A percentile compares a stretch with the other conserved stretches of the same genome.
phyloP scores from a whole-genome alignment of 495 filamentous ascomycete genomes.

The Astrocystis sublimbata region DNA sequence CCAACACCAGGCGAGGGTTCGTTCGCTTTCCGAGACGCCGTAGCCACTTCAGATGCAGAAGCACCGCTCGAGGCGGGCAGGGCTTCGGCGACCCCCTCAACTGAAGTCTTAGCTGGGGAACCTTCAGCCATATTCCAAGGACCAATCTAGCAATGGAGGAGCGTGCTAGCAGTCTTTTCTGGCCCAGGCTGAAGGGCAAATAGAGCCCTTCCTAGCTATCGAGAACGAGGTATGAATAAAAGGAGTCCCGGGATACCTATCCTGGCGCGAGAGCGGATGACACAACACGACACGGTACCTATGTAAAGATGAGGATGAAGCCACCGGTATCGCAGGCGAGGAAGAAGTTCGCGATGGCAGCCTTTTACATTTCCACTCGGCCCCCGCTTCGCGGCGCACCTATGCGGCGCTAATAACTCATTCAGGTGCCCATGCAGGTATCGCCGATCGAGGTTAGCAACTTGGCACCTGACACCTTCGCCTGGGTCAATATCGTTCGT shows the following conservation, averaged over 20 bases:
- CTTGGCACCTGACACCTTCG: not conserved
- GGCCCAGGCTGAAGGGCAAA: not conserved
- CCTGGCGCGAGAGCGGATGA: not conserved
- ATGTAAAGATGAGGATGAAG: not conserved
- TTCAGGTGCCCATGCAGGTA: not conserved
- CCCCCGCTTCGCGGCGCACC: not conserved
- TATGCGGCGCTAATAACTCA: not conserved
- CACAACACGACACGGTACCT: not conserved
- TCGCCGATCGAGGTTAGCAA: no score
- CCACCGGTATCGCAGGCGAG: not conserved
- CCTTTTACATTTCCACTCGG: not conserved
- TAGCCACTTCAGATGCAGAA: constrained; percentile 22
- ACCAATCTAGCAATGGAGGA: constrained; percentile 54
- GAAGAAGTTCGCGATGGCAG: not conserved
- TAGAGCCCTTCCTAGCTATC: not conserved
- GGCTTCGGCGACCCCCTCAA: constrained; percentile 32
- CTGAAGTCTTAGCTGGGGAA: no score
- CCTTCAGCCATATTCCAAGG: constrained; percentile 49
- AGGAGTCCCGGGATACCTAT: not conserved
- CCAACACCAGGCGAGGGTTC: constrained; percentile 32
- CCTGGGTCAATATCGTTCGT: not conserved
- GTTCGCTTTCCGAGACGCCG: constrained; percentile 17
- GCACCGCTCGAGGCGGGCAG: constrained; percentile 20
- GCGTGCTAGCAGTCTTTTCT: constrained; percentile 19
- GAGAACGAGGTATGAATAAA: not conserved